Evolutionary conservation across 2,329 filamentous ascomycete genomes (phyloP), one percentile per base, ranked within the genome.

Genomic region (Phaeosphaeria sp.): DNA sequence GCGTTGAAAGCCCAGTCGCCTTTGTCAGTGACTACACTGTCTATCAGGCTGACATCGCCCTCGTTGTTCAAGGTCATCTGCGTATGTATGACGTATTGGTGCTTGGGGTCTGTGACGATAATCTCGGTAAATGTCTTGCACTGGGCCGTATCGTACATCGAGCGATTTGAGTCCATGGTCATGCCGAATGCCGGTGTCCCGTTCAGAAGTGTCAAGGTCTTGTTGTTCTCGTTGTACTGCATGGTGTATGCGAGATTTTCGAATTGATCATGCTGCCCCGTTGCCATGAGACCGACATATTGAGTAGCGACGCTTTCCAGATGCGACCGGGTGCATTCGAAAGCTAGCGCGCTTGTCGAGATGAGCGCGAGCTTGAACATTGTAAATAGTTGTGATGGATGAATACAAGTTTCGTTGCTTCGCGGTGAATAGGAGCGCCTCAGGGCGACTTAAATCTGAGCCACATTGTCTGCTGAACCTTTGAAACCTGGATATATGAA

Each of bases 1-100:
- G 67, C 67, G 46, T 72, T 72, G 61, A 72, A 72, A 1, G 67
- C 58, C 69, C 70, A 72, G 50, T 72, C 69, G 21, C 70, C 70
- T 39, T 57, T 44, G 23, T 69, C 67, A 0, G 70, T 70, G 1
- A 72, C 67, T 11, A 72, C 54, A 23, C 57, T 62, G 33, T 72
- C 68, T 43, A 72, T 68, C 7, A 65, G 41, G 17, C 46, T 55
- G 0, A 63, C 63, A 25, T 64, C 55, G 10, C 59, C 59, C 46
- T 53, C 52, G 2, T 53, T 6, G 17, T 63, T 46, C 17, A 67
- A 65, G 1, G 55, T 55, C 60, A 72, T 69, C 7, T 66, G 63
- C 10, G 69, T 72, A 46, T 63, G 59, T 15, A 71, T 70, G n/a
- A 69, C 60, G 47, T 68, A 71, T 2, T 65, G 69, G 23, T 69